Percentiles rank a stretch among this genome's conserved stretches.
phyloP scores from a whole-genome alignment of 2,329 filamentous ascomycete species.

The Phialophora chinensis region DNA sequence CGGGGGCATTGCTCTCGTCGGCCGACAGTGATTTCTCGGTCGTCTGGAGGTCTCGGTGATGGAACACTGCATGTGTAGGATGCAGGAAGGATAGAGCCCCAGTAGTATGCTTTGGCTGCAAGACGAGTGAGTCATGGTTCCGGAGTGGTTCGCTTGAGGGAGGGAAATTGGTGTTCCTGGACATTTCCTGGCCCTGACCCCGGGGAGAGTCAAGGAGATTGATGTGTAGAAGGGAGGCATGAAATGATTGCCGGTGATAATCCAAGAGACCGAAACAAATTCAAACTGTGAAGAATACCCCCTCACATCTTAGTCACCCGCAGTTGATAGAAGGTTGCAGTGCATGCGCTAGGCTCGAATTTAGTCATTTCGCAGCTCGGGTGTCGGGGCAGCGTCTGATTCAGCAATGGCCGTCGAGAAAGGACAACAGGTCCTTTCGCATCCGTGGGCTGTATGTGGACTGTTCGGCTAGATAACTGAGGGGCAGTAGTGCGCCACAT shows the following conservation, averaged over 20 bases:
- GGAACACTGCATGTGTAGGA: slow-evolving; percentile 2
- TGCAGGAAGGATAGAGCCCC: not conserved
- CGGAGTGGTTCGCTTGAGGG: not conserved
- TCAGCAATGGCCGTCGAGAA: not conserved
- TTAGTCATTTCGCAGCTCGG: not conserved
- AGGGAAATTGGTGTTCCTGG: not conserved
- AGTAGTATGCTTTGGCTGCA: not conserved
- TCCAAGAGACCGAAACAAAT: not conserved
- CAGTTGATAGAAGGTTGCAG: not conserved
- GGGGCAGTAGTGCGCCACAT: not conserved
- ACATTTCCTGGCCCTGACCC: not conserved
- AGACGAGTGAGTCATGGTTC: not conserved
- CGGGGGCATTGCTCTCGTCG: not conserved
- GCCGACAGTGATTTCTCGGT: not conserved
- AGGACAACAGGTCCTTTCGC: not conserved
- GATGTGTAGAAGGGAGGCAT: not conserved
- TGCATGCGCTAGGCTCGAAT: not conserved
- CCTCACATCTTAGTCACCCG: not conserved
- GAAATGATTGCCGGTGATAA: not conserved
- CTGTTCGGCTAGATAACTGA: not conserved
- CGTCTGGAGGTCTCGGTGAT: not conserved
- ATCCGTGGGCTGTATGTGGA: not conserved
- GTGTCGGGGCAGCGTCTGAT: not conserved
- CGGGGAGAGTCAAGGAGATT: not conserved
- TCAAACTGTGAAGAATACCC: not conserved